These are phyloP conservation scores for Scheffersomyces lignosus DNA, from an alignment of 805 yeast species.

Conservation along the genomic window DNA sequence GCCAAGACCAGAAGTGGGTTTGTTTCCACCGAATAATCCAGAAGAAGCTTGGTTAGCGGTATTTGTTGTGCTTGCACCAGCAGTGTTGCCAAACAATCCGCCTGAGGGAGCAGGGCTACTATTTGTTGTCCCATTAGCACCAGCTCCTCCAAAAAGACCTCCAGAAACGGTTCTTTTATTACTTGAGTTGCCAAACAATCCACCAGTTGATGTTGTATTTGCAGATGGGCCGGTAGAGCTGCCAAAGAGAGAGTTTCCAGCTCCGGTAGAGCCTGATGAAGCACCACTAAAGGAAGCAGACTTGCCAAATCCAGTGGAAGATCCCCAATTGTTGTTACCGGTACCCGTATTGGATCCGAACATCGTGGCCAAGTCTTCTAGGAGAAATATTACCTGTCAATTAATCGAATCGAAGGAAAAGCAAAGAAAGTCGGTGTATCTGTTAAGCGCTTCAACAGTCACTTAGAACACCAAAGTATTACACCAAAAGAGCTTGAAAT, in stretches of 20 bases:
- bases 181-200: constrained; percentile 19
- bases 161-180: constrained; percentile 1
- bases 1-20: constrained; percentile 8
- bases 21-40: constrained; percentile 25
- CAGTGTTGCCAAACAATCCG: constrained; percentile 23
- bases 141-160: constrained; percentile 6
- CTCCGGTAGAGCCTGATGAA: constrained; percentile 12
- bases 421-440: too few relatives aligned
- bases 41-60: constrained; percentile 13
- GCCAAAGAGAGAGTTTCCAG: constrained; percentile 10
- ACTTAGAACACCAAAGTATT: too few relatives aligned
- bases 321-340: constrained; percentile 15
- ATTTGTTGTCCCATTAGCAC: neutral
- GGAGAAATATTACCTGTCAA: too few relatives aligned
- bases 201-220: constrained; percentile 25
- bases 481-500: too few relatives aligned
- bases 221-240: constrained; percentile 18
- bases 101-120: constrained; percentile 10
- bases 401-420: too few relatives aligned
- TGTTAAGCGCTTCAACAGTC: too few relatives aligned
- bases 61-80: constrained; percentile 14
- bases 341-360: constrained; percentile 13
- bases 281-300: constrained; percentile 19
- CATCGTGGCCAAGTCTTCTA: too few relatives aligned
- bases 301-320: constrained; percentile 22